Evolutionary conservation across 1,284 basidiomycete species (phyloP), one percentile per base, ranked within the genome.

Genomic region (Boletus austroedulis): DNA sequence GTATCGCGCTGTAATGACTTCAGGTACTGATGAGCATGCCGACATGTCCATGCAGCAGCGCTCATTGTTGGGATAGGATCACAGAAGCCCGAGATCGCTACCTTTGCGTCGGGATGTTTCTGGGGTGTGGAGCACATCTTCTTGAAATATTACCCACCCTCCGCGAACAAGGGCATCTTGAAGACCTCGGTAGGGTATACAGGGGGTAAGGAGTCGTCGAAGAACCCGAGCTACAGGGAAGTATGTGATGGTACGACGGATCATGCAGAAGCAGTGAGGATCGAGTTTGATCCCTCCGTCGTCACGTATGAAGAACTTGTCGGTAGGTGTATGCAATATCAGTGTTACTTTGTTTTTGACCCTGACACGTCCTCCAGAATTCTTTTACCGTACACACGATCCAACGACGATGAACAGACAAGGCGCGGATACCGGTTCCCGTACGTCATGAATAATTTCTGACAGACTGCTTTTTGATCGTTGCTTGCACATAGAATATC

Each of bases 311-410:
- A 78, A 21, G 88, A 95, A 70, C 83, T 97, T 48, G 90, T 95
- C 50, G 88, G 86, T 86, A 68, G 64, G 85, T 44, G 26, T 40
- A 68, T 26, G n/a, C 12, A 21, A n/a, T 40, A 11, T 40, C 38
- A 40, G 19, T n/a, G n/a, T n/a, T n/a, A n/a, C 21, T 26, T 11
- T 32, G 23, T 24, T 29, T 28, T 41, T 7, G 23, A 23, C 7
- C 11, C 38, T 38, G 38, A 56, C 12, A 28, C 4, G 6, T 31
- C 11, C 6, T 17, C 5, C 71, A 86, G 94, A 96, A 75, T 95
- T 94, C 79, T 95, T 95, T 76, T 95, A 93, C 73, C 84, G 95
- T 48, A 95, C 92, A 0, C 96, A 99, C 71, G 95, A 98, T 68
- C 94, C 96, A 2, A 97, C 94, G 26, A 92, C 91, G 0, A 68